Evolutionary conservation across 148 eudicot genomes (phyloP).

Genomic region (Silene latifolia): DNA sequence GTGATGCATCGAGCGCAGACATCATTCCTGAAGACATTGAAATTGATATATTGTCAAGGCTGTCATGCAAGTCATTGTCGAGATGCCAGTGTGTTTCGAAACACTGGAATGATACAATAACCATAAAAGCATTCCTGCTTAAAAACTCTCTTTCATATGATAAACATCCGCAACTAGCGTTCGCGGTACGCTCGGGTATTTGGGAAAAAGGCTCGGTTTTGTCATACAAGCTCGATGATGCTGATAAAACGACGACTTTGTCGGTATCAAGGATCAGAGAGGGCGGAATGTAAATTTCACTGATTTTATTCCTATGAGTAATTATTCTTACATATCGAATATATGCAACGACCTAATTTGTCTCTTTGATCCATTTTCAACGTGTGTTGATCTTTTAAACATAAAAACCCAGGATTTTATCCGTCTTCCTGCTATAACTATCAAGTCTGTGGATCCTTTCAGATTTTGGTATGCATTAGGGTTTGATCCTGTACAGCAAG

Average conservation of each 20-base stretch:
- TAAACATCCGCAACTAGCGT: neutral
- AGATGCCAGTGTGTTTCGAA: neutral
- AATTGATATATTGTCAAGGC: neutral
- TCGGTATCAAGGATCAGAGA: too few relatives aligned
- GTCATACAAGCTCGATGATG: neutral
- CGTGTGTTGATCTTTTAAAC: too few relatives aligned
- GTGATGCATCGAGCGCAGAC: too few relatives aligned
- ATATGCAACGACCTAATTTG: slow-evolving; percentile 5
- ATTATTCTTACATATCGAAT: neutral
- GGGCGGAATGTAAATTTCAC: too few relatives aligned
- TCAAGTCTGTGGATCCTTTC: too few relatives aligned
- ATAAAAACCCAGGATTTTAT: too few relatives aligned
- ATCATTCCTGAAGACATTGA: neutral
- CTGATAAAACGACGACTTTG: too few relatives aligned
- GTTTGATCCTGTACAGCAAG: neutral
- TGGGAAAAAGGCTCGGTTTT: neutral
- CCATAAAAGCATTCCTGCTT: neutral
- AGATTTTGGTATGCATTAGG: neutral
- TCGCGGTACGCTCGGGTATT: neutral
- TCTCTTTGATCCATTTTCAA: too few relatives aligned
- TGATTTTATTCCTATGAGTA: too few relatives aligned
- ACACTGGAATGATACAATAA: neutral
- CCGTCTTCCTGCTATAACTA: too few relatives aligned
- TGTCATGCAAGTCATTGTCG: neutral
- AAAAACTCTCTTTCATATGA: neutral